Evolutionary conservation across 352 stramenopile genomes (phyloP), one percentile per base, ranked within the genome.

Genomic region (Globisporangium polare): DNA sequence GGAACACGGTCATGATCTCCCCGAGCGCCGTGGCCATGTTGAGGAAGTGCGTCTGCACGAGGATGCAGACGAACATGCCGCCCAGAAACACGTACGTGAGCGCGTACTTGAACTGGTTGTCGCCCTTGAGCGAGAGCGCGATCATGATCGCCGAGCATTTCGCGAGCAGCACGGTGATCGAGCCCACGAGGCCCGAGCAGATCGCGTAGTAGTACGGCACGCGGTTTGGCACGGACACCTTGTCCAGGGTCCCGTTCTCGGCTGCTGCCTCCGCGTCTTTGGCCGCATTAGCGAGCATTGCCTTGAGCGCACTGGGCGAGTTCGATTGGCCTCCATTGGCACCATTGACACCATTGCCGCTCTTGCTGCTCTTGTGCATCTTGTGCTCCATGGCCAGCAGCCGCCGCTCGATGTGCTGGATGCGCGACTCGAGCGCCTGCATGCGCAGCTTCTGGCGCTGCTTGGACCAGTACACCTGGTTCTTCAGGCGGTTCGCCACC

Each of bases 1-100:
- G 87, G 56, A 92, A 95, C 39, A 95, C 87, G 13, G 85, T 95
- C 85, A 95, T 94, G 68, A 91, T 93, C 62, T 95, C 83, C 15
- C 87, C 87, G 46, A 94, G 60, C 12, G 85, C 60, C 46, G 83
- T 95, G 6, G 87, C 87, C 71, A 93, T 81, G 62, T 95, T 95
- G 55, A 95, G 78, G 62, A 95, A 89, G 56, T 95, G 85, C 31
- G 87, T 95, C 63, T 95, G 87, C 42, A 94, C 74, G 22, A 95
- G 72, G 60, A 95, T 90, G 57, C 78, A 93, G 43, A 90, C 73
- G 50, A 95, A 83, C 80, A 95, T 95, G 56, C 85, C 87, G 22
- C 85, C 85, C 24, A 94, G 62, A 50, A 95, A 95, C 47, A 94
- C 81, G 64, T 95, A 95, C 45, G 87, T 94, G 17, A 94, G 58